phyloP scores from a whole-genome alignment of 305 asterid species.

The Fraxinus sp. region DNA sequence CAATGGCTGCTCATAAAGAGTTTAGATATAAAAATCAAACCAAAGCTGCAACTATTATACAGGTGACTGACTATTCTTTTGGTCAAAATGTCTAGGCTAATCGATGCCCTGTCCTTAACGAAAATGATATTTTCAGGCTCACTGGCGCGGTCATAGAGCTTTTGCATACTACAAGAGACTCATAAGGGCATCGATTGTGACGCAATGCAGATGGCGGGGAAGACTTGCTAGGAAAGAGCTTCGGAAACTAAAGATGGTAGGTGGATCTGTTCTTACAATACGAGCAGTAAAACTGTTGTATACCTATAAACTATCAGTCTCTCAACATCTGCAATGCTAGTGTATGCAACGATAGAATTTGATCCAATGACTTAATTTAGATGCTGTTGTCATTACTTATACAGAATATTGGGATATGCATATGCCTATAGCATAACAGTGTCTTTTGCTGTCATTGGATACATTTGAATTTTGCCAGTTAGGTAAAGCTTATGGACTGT shows the following conservation, averaged over 20 bases:
- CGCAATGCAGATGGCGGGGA: slow-evolving; percentile 96
- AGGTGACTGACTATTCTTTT: slow-evolving; percentile 47
- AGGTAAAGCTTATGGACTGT: neutral
- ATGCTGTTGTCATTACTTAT: slow-evolving; percentile 3
- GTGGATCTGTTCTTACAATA: slow-evolving; percentile 18
- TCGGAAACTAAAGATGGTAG: slow-evolving; percentile 83
- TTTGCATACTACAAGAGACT: slow-evolving; percentile 67
- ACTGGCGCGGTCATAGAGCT: slow-evolving; percentile 79
- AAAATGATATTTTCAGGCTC: slow-evolving; percentile 52
- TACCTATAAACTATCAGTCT: neutral
- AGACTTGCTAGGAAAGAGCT: slow-evolving; percentile 70
- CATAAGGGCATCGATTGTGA: slow-evolving; percentile 56
- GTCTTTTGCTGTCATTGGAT: neutral
- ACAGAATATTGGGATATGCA: neutral
- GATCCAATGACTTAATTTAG: slow-evolving; percentile 9
- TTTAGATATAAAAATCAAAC: slow-evolving; percentile 61
- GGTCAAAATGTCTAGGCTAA: slow-evolving; percentile 2
- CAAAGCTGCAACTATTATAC: slow-evolving; percentile 62
- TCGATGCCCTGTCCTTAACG: slow-evolving; percentile 28
- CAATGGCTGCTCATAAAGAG: slow-evolving; percentile 69
- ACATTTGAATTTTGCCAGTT: neutral
- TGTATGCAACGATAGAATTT: slow-evolving; percentile 13
- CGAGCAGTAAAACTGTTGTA: slow-evolving; percentile 12
- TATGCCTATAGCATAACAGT: neutral
- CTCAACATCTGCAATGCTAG: slow-evolving; percentile 2